These are phyloP conservation scores for Lumnitzera racemosa DNA, from an alignment of 345 rosid species.

Conservation along the genomic window DNA sequence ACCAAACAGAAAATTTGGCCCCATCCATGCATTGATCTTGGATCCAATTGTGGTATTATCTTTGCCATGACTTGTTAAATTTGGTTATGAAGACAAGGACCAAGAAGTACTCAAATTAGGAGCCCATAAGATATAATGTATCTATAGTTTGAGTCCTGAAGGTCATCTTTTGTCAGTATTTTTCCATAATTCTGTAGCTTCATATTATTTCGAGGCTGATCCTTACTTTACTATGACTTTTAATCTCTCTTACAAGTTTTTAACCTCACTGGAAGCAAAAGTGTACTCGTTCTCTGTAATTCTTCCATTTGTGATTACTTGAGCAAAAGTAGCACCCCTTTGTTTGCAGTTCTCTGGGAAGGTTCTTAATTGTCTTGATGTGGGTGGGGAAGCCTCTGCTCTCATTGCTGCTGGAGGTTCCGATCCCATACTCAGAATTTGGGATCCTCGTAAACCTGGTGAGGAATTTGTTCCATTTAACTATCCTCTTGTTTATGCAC, in stretches of 20 bases:
- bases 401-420: conserved; percentile 90
- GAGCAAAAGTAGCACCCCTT: conserved; percentile 6
- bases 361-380: conserved; percentile 68
- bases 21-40: too few relatives aligned
- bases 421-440: conserved; percentile 82
- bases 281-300: neutral
- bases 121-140: too few relatives aligned
- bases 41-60: too few relatives aligned
- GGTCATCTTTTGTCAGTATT: too few relatives aligned
- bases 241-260: neutral
- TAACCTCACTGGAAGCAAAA: neutral
- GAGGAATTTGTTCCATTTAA: conserved; percentile 2
- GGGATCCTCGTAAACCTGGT: conserved; percentile 99
- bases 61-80: too few relatives aligned
- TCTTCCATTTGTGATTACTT: neutral
- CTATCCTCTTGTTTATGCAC: neutral
- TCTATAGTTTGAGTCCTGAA: too few relatives aligned
- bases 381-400: conserved; percentile 91
- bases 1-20: too few relatives aligned
- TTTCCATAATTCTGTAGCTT: too few relatives aligned
- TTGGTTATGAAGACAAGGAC: too few relatives aligned
- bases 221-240: too few relatives aligned
- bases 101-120: too few relatives aligned
- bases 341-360: conserved; percentile 67
- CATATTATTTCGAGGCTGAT: too few relatives aligned